Base-by-base conservation (phyloP, 2,329 filamentous ascomycete genomes). In the Cryoendolithus antarcticus region DNA sequence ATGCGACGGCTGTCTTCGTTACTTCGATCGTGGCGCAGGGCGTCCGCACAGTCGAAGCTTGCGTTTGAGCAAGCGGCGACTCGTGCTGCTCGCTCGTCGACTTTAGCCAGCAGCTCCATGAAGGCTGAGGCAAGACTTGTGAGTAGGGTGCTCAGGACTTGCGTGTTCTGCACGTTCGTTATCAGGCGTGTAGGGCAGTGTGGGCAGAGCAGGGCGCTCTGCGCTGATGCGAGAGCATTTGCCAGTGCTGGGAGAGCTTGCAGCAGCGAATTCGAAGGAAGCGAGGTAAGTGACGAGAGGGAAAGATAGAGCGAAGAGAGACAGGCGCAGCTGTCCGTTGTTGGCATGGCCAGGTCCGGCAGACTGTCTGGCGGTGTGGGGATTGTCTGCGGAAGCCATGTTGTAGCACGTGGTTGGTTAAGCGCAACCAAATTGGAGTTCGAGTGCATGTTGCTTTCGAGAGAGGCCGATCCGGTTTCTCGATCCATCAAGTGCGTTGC, bases 281-380 rank as follows among this genome's bases (percentile, higher is more conserved):
- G 15, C 15, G 58, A 48, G 43, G 65, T 61, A 11, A 71, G 56
- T 31, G 57, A 59, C 11, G 55, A 59, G 13, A 69, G 52, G 2
- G 60, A 61, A 3, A 69, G 55, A 47, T 67, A 69, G 40, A 65
- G 62, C 10, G 58, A 57, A 7, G 61, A 62, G 29, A 69, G 60
- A 44, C 66, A 70, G 37, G 59, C 58, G 48, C 66, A 69, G 9
- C 51, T 32, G 38, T 38, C 15, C 40, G 38, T 29, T 34, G 33
- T 27, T 34, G 33, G 19, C 8, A 32, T 7, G 6, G 30, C 11
- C 30, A 32, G 13, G 5, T 10, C 19, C 6, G 38, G 34, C 11
- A 34, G 38, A 10, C 38, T 40, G 21, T 40, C 21, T 11, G 29
- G 15, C 15, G 15, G 15, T 19, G 15, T 19, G 15, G 15, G 15